Evolutionary conservation across 2,329 filamentous ascomycete species (phyloP).

Genomic region (Xylariomycetidae sp.): DNA sequence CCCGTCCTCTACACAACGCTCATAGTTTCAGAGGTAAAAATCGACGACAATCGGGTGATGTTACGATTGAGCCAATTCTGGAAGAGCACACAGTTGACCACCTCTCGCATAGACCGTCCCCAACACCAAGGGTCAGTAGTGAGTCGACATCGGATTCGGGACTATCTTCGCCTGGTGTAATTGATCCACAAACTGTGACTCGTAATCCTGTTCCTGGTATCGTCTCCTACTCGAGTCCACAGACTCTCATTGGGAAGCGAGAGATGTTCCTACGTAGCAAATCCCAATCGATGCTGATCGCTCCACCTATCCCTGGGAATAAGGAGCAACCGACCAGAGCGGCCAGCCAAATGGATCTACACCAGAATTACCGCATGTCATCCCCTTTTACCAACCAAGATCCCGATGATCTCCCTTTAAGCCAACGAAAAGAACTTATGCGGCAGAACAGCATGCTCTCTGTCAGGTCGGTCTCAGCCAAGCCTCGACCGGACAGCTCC

Average conservation of each 20-base stretch:
- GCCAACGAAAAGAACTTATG: conserved; percentile 60
- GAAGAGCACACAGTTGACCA: conserved; percentile 33
- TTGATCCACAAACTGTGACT: conserved; percentile 7
- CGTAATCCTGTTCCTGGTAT: conserved; percentile 41
- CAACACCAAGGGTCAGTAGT: conserved; percentile 18
- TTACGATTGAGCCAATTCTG: conserved; percentile 36
- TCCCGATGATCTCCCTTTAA: conserved; percentile 67
- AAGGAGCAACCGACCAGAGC: conserved; percentile 15
- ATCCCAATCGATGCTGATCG: conserved; percentile 37
- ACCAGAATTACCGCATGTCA: conserved; percentile 32
- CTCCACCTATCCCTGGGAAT: conserved; percentile 20
- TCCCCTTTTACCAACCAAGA: conserved; percentile 32
- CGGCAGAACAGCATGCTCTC: conserved; percentile 44
- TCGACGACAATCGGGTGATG: conserved; percentile 23
- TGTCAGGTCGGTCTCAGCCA: conserved; percentile 8
- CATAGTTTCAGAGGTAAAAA: conserved; percentile 18
- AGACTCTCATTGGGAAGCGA: conserved; percentile 52
- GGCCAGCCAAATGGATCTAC: conserved; percentile 37
- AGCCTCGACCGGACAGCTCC: too few relatives aligned
- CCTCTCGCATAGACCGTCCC: conserved; percentile 5
- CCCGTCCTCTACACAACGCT: too few relatives aligned
- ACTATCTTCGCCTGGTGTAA: conserved; percentile 14
- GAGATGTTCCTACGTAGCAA: conserved; percentile 51
- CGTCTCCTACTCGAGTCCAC: conserved; percentile 46
- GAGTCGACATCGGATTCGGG: conserved; percentile 7